Conservation (phyloP, 2,329 filamentous ascomycete genomes). For the Fusarium coicis region DNA sequence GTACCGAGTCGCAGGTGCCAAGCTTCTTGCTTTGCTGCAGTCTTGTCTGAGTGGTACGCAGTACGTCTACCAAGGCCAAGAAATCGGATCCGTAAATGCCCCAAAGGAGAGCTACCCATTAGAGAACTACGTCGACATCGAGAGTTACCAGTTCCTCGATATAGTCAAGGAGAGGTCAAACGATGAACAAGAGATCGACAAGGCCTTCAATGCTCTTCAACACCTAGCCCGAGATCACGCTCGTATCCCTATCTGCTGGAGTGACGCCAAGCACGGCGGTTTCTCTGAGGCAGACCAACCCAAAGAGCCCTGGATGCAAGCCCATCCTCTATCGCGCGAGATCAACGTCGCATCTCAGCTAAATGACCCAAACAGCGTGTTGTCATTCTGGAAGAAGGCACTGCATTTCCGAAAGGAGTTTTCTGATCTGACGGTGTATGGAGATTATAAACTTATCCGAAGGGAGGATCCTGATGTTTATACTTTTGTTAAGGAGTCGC, state of each 20-base stretch:
- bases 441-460: conserved; percentile 44
- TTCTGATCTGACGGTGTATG: conserved; percentile 49
- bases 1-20: conserved; percentile 61
- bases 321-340: conserved; percentile 46
- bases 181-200: conserved; percentile 50
- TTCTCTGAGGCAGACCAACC: conserved; percentile 49
- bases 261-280: conserved; percentile 45
- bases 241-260: conserved; percentile 76
- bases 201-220: conserved; percentile 47
- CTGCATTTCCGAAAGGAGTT: conserved; percentile 47
- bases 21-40: conserved; percentile 68
- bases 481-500: conserved; percentile 47
- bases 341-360: conserved; percentile 69
- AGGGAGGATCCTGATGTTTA: conserved; percentile 41
- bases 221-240: conserved; percentile 67
- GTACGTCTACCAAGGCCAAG: conserved; percentile 75
- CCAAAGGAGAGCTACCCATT: conserved; percentile 67
- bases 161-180: conserved; percentile 46
- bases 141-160: conserved; percentile 57
- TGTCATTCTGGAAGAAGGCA: conserved; percentile 49
- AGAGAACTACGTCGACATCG: conserved; percentile 62
- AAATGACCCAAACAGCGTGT: conserved; percentile 50
- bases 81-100: conserved; percentile 72
- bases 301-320: conserved; percentile 50
- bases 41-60: conserved; percentile 66